These are phyloP conservation scores for Trichoderma reesei DNA, from an alignment of 495 filamentous ascomycete species.

Conservation along the genomic window DNA sequence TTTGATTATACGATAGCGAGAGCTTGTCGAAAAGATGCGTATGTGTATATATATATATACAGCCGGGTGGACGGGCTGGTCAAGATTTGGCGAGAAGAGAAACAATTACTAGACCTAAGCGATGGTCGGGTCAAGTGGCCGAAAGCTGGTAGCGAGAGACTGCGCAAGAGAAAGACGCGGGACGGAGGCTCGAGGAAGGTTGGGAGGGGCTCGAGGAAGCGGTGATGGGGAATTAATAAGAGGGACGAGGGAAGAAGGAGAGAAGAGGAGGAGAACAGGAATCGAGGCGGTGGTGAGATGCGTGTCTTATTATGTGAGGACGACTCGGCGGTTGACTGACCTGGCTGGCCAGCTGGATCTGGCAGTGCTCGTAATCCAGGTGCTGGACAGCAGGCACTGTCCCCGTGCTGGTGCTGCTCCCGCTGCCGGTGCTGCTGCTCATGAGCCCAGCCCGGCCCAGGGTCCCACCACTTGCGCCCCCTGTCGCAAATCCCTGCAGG, in stretches of 20 bases:
- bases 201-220: not conserved
- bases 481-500: constrained; percentile 1
- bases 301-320: constrained; percentile 3
- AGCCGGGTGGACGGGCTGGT: not conserved
- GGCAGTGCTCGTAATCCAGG: too few species aligned
- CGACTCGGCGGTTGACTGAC: not conserved
- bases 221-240: not conserved
- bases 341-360: too few species aligned
- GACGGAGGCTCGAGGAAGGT: not conserved
- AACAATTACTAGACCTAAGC: too few species aligned
- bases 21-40: not conserved
- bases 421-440: too few species aligned
- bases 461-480: not conserved
- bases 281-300: not conserved
- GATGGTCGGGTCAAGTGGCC: too few species aligned
- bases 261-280: not conserved
- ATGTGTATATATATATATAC: not conserved
- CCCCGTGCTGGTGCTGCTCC: too few species aligned
- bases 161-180: not conserved
- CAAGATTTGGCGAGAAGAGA: not conserved
- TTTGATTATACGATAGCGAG: constrained; percentile 5
- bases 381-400: too few species aligned
- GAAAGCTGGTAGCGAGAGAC: constrained; percentile 9
- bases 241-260: not conserved
- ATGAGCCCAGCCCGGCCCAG: too few species aligned